These are phyloP conservation scores for Cercospora sp. DNA, from an alignment of 2,329 filamentous ascomycete genomes.

Conservation along the genomic window DNA sequence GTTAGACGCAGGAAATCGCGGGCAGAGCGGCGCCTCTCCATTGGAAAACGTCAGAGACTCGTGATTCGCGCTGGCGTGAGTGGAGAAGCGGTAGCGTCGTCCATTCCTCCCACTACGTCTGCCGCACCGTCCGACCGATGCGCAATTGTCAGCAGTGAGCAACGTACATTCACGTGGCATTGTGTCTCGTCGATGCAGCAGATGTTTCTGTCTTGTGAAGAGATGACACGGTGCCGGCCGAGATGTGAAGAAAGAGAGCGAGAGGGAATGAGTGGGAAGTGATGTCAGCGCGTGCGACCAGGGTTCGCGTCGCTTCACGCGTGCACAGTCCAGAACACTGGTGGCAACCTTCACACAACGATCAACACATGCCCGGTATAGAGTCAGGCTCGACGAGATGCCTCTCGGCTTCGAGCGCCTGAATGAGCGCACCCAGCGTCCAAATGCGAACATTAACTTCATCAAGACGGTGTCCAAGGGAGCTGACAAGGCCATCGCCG, in stretches of 20 bases:
- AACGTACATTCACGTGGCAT: neutral
- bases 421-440: conserved; percentile 72
- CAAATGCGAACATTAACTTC: conserved; percentile 78
- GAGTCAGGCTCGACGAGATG: conserved; percentile 58
- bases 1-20: neutral
- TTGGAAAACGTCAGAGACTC: conserved; percentile 5
- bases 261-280: neutral
- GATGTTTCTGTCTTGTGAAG: neutral
- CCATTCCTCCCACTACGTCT: neutral
- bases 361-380: neutral
- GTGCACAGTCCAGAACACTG: neutral
- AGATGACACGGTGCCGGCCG: neutral
- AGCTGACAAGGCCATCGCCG: conserved; percentile 58
- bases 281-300: neutral
- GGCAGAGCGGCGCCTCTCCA: neutral
- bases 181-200: neutral
- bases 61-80: conserved; percentile 1
- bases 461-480: conserved; percentile 66
- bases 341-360: neutral
- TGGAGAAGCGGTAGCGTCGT: neutral
- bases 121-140: neutral
- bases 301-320: neutral
- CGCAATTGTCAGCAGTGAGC: neutral
- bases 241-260: neutral
- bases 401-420: conserved; percentile 75